Percentiles rank a stretch among this genome's conserved stretches.
Conservation (phyloP, 1,139 yeast genomes). For the Spathaspora sp. region DNA sequence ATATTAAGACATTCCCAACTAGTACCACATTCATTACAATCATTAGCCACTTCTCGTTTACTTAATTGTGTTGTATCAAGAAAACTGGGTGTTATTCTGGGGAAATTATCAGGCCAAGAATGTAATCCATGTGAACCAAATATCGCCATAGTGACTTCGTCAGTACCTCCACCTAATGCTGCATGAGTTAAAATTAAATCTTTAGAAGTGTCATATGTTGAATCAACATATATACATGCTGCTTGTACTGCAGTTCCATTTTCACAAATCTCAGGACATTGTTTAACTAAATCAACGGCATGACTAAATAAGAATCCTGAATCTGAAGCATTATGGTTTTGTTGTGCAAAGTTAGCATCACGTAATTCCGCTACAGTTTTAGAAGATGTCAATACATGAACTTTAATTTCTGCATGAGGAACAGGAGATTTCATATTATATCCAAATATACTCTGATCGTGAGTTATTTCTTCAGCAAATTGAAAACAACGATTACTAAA, state of each 20-base stretch:
- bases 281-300: slow-evolving; percentile 68
- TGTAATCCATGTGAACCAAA: slow-evolving; percentile 93
- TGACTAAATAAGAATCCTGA: slow-evolving; percentile 76
- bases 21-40: slow-evolving; percentile 78
- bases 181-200: slow-evolving; percentile 83
- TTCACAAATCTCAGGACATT: slow-evolving; percentile 31
- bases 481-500: slow-evolving; percentile 80
- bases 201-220: slow-evolving; percentile 69
- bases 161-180: slow-evolving; percentile 88
- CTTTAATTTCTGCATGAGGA: slow-evolving; percentile 65
- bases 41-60: slow-evolving; percentile 79
- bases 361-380: slow-evolving; percentile 69
- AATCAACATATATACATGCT: slow-evolving; percentile 81
- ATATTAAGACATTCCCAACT: slow-evolving; percentile 88
- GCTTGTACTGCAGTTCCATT: slow-evolving; percentile 60
- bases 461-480: slow-evolving; percentile 63
- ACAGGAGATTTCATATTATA: slow-evolving; percentile 30
- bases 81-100: slow-evolving; percentile 66
- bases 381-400: slow-evolving; percentile 71
- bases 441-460: slow-evolving; percentile 37
- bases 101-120: slow-evolving; percentile 83
- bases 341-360: slow-evolving; percentile 84
- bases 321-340: slow-evolving; percentile 68
- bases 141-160: slow-evolving; percentile 71
- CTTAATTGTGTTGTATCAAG: slow-evolving; percentile 68